These are phyloP conservation scores for Suillus paluster DNA, from an alignment of 768 basidiomycete genomes.

Conservation along the genomic window DNA sequence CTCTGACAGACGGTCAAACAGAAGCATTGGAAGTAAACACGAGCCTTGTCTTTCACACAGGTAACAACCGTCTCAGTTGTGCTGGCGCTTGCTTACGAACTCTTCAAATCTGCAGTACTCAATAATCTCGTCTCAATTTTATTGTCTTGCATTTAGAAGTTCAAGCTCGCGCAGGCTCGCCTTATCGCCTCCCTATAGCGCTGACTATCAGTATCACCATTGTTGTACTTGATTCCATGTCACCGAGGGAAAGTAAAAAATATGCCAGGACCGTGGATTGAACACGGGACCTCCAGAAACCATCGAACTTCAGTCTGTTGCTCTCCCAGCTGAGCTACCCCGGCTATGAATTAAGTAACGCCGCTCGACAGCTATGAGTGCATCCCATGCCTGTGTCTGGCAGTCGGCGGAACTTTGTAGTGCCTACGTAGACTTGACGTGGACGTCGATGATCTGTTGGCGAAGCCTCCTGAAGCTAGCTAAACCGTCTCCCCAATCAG, in stretches of 20 bases:
- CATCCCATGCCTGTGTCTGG: background rate
- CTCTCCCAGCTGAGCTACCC: slow-evolving; percentile 44
- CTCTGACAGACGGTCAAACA: too few species aligned
- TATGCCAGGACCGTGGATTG: slow-evolving; percentile 49
- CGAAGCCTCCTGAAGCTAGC: background rate
- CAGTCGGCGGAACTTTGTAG: background rate
- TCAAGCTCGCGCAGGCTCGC: background rate
- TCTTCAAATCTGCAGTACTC: background rate
- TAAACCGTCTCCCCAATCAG: background rate
- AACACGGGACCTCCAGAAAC: slow-evolving; percentile 49
- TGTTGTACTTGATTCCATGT: background rate
- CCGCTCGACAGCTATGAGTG: background rate
- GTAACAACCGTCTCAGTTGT: too few species aligned
- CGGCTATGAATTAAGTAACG: slow-evolving; percentile 13
- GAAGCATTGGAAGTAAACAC: too few species aligned
- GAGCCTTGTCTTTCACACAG: background rate
- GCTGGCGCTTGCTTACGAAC: background rate
- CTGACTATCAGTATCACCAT: background rate
- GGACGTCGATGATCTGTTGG: background rate
- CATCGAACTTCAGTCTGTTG: slow-evolving; percentile 38
- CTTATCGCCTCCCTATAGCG: background rate
- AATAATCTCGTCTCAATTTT: background rate
- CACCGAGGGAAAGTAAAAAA: slow-evolving; percentile 11
- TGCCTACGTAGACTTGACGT: background rate
- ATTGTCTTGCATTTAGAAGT: background rate